Evolutionary conservation across 352 stramenopile species (phyloP), one percentile per base, ranked within the genome.

Genomic region (Halophytophthora batemanensis): DNA sequence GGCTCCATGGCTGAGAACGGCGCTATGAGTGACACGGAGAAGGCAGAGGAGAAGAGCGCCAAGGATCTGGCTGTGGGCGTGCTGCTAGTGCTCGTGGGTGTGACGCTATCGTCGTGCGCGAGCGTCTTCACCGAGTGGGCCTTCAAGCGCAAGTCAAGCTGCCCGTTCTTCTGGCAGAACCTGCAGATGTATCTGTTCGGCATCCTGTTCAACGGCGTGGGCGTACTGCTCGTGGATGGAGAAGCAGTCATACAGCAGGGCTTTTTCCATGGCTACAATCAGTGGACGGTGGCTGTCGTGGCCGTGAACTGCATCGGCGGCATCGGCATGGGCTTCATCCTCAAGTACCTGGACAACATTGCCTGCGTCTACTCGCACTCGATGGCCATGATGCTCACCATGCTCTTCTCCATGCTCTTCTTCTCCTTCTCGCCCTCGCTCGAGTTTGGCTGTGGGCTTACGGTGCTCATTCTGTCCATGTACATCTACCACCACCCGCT

Each of bases 261-360:
- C 15, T 93, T 95, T 31, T 90, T 95, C 45, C 54, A 81, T 41
- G 84, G 76, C 41, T 95, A 93, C 68, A 93, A 79, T 52, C 53
- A 64, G 13, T 95, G 82, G 82, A 92, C 82, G n/a, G 34, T 80
- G 28, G 74, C 79, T 2, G 82, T 91, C 36, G 76, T 95, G 31
- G 60, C 74, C 6, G 77, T 92, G 36, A 86, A 93, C 63, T 88
- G 74, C 35, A 59, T 87, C 35, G 78, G 64, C 28, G 84, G 84
- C 33, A 81, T 95, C 47, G 80, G 64, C 34, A 85, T 93, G 66
- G 82, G 77, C 38, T 69, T 85, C 25, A 88, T 95, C 45, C 68
- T 95, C 50, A 93, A 93, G 62, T 95, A 82, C 54, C 45, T 95
- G n/a, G 84, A 95, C 79, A 95, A 95, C 59, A 95, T 95, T n/a